A percentile compares a stretch with the other conserved stretches of the same genome.
Conservation (phyloP, 805 yeast genomes). For the Candida chilensis region DNA sequence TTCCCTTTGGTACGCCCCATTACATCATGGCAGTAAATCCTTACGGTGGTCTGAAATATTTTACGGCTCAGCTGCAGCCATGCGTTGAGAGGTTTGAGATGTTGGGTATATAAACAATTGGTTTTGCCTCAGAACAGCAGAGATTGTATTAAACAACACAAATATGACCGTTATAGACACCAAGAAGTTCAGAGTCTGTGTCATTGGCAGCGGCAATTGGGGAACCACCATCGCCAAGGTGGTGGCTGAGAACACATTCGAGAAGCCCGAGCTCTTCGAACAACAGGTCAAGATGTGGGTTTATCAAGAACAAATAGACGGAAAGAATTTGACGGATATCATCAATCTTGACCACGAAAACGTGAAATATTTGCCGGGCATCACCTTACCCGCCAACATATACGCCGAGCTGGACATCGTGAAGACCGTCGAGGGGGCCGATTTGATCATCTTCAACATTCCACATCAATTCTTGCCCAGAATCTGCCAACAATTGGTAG, state of each 20-base stretch:
- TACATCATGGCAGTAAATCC: too few species aligned
- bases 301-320: slow-evolving; percentile 29
- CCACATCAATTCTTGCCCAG: slow-evolving; percentile 36
- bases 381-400: slow-evolving; percentile 29
- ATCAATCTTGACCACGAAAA: slow-evolving; percentile 33
- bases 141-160: too few species aligned
- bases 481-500: slow-evolving; percentile 26
- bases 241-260: slow-evolving; percentile 30
- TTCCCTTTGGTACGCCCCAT: too few species aligned
- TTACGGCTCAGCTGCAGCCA: too few species aligned
- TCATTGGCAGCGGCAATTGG: slow-evolving; percentile 39
- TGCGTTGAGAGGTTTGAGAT: too few species aligned
- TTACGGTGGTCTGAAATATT: too few species aligned
- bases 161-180: too few species aligned
- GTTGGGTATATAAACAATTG: too few species aligned
- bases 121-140: too few species aligned
- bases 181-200: slow-evolving; percentile 24
- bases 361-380: slow-evolving; percentile 33
- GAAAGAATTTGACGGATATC: slow-evolving; percentile 30
- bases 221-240: slow-evolving; percentile 38
- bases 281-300: slow-evolving; percentile 37
- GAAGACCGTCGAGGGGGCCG: slow-evolving; percentile 27
- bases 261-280: slow-evolving; percentile 25
- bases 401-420: slow-evolving; percentile 29
- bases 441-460: slow-evolving; percentile 31